Percentiles rank a stretch among this genome's conserved stretches.
phyloP scores from a whole-genome alignment of 768 basidiomycete genomes.

The Tulasnella sp. region DNA sequence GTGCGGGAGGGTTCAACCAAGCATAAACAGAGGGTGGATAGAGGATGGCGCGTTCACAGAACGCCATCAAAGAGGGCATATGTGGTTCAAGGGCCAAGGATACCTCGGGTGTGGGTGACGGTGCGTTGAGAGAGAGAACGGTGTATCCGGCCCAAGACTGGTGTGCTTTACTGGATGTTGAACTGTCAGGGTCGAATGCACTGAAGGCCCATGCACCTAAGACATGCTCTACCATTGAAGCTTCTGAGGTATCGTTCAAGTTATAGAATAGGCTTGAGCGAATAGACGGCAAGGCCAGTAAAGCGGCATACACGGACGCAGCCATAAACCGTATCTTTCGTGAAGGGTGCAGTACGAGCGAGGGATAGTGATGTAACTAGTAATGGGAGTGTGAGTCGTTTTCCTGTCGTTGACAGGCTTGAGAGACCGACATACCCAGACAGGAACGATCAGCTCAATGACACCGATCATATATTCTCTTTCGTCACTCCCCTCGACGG shows the following conservation, averaged over 20 bases:
- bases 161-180: conserved; percentile 39
- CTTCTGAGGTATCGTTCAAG: conserved; percentile 37
- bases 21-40: conserved; percentile 50
- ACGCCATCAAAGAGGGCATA: conserved; percentile 33
- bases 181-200: conserved; percentile 59
- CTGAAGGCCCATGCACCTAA: conserved; percentile 66
- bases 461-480: conserved; percentile 29
- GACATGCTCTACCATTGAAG: conserved; percentile 43
- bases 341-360: conserved; percentile 68
- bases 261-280: conserved; percentile 43
- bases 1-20: conserved; percentile 48
- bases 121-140: not conserved
- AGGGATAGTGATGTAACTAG: conserved; percentile 78
- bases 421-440: conserved; percentile 60
- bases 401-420: not conserved
- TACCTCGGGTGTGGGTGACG: not conserved
- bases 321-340: conserved; percentile 58
- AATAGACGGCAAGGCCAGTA: conserved; percentile 44
- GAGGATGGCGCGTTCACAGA: conserved; percentile 43
- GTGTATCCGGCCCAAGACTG: conserved; percentile 39
- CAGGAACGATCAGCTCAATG: conserved; percentile 59
- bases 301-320: conserved; percentile 47
- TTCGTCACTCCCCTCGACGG: conserved; percentile 32
- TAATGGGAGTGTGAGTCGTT: not conserved
- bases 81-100: not conserved